Evolutionary conservation across 2,329 filamentous ascomycete species (phyloP), one percentile per base, ranked within the genome.

Genomic region (Colletotrichum sp.): DNA sequence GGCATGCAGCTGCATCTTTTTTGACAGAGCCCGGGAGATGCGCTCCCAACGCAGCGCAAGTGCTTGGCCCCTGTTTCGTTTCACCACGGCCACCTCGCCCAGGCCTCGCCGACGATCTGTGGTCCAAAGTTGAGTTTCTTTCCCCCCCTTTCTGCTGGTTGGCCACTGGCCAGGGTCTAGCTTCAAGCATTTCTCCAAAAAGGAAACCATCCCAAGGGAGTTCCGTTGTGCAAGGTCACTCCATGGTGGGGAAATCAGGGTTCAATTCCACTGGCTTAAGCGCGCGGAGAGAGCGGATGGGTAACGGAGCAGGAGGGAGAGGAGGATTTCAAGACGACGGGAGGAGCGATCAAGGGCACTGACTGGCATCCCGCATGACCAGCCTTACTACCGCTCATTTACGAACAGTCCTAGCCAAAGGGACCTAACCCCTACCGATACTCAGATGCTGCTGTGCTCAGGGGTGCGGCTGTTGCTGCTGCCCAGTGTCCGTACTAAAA

Each of bases 21-120:
- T 75, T 64, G 73, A 75, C 64, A 75, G 32, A 65, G 30, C n/a
- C 43, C n/a, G 43, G 43, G n/a, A 52, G 43, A 52, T 21, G 43
- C 43, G 12, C 43, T 52, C 43, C 43, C 43, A 52, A 24, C 43
- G 43, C 58, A 36, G 70, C 61, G 38, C 66, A 52, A 62, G 66
- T 34, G 70, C 70, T 75, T 73, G 48, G 60, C 74, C 74, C 74
- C 71, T 76, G 74, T 76, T 76, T 76, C 74, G 74, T 76, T 76
- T 76, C 74, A 76, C 71, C 71, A 75, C 73, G 64, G 43, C 56
- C 69, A 72, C 34, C 62, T 72, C 38, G 69, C 73, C 58, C 61
- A 73, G 73, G 70, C 70, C 70, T 73, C 70, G 64, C 43, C 10
- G 70, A 75, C 52, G 70, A 65, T 75, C 73, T 65, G 38, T 75